These are phyloP conservation scores for Akanthomyces muscarius DNA, from an alignment of 2,329 filamentous ascomycete genomes.

Conservation along the genomic window DNA sequence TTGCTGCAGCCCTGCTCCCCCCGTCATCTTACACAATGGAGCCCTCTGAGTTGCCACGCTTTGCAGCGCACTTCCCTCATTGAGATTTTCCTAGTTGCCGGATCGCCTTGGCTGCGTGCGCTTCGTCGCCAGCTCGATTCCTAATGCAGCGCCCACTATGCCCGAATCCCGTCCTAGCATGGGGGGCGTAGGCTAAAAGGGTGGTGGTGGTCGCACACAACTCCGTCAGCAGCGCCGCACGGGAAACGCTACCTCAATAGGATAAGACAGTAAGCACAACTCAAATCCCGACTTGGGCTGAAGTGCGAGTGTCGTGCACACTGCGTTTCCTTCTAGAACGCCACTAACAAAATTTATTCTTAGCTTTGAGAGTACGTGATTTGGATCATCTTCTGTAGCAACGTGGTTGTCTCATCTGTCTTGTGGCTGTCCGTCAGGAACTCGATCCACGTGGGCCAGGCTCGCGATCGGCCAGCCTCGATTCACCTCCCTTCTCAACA, in stretches of 20 bases:
- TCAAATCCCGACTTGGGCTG: constrained; percentile 1
- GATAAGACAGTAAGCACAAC: constrained; percentile 16
- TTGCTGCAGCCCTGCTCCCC: neutral
- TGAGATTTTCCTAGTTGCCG: neutral
- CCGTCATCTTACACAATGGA: constrained; percentile 15
- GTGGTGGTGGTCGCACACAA: neutral
- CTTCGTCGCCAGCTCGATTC: constrained; percentile 2
- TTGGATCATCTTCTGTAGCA: neutral
- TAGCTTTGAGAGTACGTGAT: neutral
- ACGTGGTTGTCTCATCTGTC: neutral
- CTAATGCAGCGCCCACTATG: neutral
- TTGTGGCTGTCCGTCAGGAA: neutral
- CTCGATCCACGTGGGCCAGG: neutral
- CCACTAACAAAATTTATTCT: neutral
- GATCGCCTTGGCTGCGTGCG: neutral
- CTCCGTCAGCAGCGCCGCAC: constrained; percentile 5
- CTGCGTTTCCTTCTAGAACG: neutral
- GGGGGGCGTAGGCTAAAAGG: neutral
- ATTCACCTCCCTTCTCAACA: neutral
- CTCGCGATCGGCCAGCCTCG: neutral
- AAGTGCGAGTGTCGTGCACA: neutral
- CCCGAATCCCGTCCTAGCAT: constrained; percentile 2
- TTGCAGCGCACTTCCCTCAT: neutral
- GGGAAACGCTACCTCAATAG: constrained; percentile 15
- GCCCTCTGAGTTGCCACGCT: neutral